phyloP scores from a whole-genome alignment of 345 rosid species.

The Populus euphratica region DNA sequence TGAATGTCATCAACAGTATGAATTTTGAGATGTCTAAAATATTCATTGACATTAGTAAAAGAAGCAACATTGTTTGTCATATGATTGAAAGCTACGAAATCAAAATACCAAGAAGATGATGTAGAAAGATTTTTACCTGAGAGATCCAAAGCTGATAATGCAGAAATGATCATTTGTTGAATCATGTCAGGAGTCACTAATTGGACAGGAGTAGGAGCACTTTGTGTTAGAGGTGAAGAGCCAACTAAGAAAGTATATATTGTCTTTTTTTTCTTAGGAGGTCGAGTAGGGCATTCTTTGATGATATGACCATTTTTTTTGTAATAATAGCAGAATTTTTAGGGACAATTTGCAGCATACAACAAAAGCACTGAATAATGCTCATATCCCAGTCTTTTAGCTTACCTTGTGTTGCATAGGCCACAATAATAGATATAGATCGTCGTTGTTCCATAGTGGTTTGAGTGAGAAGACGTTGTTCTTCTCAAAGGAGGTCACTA shows the following conservation, averaged over 20 bases:
- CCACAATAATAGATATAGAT: too few species aligned
- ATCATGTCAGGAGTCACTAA: not conserved
- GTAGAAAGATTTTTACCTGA: not conserved
- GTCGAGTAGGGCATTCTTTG: not conserved
- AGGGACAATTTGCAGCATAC: fast-evolving
- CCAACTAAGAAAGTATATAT: not conserved
- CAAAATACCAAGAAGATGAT: not conserved
- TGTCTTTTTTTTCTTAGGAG: not conserved
- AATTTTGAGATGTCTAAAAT: not conserved
- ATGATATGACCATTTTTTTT: not conserved
- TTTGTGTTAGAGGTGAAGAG: too few species aligned
- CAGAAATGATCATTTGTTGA: slow-evolving; percentile 12
- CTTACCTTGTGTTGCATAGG: too few species aligned
- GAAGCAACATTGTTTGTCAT: not conserved
- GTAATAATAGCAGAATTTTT: not conserved
- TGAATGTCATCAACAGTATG: not conserved
- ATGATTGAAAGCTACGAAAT: not conserved
- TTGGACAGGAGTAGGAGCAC: not conserved
- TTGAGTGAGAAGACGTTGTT: too few species aligned
- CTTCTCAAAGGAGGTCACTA: too few species aligned
- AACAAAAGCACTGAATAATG: not conserved
- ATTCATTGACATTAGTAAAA: not conserved
- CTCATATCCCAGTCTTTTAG: too few species aligned
- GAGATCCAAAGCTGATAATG: not conserved
- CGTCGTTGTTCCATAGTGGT: too few species aligned